These are phyloP conservation scores for Typha latifolia DNA, from an alignment of 176 grass and related monocot genomes.

Conservation along the genomic window DNA sequence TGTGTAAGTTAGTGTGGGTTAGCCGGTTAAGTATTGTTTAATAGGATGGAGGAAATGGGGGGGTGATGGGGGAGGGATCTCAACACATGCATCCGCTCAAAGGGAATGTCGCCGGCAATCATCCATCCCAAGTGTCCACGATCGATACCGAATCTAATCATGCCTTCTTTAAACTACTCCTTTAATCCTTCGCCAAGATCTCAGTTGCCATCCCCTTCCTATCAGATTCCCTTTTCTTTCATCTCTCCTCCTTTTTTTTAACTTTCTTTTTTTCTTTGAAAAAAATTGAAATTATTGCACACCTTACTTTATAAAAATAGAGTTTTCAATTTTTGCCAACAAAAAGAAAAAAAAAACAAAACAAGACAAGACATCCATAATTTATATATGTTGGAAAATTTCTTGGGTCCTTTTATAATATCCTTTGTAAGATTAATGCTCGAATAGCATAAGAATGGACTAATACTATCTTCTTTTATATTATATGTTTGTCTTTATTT, in stretches of 20 bases:
- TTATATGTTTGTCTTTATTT: no score
- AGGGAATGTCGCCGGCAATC: slow-evolving; percentile 21
- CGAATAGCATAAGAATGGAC: no score
- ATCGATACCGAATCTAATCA: slow-evolving; percentile 16
- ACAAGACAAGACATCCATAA: no score
- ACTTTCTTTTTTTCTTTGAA: not conserved
- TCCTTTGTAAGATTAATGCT: no score
- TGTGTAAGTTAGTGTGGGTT: slow-evolving; percentile 15
- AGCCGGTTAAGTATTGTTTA: no score
- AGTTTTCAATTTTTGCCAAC: no score
- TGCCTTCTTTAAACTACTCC: not conserved
- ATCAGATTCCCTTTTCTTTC: not conserved
- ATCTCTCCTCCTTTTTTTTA: not conserved
- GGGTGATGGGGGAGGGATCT: slow-evolving; percentile 37
- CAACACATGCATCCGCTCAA: slow-evolving; percentile 33
- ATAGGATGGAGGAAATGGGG: slow-evolving; percentile 20
- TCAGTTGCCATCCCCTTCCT: not conserved
- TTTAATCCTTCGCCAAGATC: not conserved
- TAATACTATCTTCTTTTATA: no score
- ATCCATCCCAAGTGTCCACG: slow-evolving; percentile 15
- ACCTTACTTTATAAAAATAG: no score
- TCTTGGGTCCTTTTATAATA: no score
- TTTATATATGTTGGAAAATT: no score
- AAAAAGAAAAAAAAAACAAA: no score
- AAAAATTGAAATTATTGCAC: no score